Percentiles rank a stretch among this genome's conserved stretches.
These are phyloP conservation scores for Pyronema domesticum DNA, from an alignment of 495 filamentous ascomycete genomes.

Conservation along the genomic window DNA sequence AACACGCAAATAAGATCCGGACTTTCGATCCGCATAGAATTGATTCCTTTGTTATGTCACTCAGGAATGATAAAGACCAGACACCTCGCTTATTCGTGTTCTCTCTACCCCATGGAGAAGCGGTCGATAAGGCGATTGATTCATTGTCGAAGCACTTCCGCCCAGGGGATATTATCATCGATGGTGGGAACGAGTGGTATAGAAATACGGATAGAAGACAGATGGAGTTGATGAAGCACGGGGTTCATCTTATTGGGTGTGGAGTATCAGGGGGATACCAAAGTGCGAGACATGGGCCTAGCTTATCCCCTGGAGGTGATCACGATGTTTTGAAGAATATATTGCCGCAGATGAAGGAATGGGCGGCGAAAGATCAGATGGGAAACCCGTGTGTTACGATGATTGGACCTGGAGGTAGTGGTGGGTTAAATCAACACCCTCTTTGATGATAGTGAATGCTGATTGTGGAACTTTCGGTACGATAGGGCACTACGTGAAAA, in stretches of 20 bases:
- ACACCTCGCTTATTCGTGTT: constrained; percentile 43
- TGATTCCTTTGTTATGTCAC: constrained; percentile 15
- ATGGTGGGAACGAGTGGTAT: constrained; percentile 56
- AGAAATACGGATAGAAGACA: constrained; percentile 48
- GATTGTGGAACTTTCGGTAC: not conserved
- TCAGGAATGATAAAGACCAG: constrained; percentile 13
- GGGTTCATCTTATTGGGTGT: constrained; percentile 47
- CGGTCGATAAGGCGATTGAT: constrained; percentile 46
- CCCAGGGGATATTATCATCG: constrained; percentile 50
- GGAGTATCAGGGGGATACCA: constrained; percentile 57
- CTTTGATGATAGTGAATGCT: not conserved
- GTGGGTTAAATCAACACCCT: not conserved
- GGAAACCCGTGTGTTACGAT: constrained; percentile 44
- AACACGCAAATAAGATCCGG: not conserved
- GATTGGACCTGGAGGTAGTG: constrained; percentile 41
- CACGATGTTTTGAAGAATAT: constrained; percentile 38
- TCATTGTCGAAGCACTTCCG: constrained; percentile 38
- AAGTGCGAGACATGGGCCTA: constrained; percentile 44
- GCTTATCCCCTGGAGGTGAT: constrained; percentile 48
- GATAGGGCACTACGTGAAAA: constrained; percentile 54
- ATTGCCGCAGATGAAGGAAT: constrained; percentile 43
- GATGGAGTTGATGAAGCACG: constrained; percentile 34
- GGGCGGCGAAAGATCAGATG: constrained; percentile 39
- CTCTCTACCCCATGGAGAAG: constrained; percentile 49
- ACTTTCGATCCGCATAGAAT: not conserved